phyloP scores from a whole-genome alignment of 1,284 basidiomycete species.

The Tilletia setariae region DNA sequence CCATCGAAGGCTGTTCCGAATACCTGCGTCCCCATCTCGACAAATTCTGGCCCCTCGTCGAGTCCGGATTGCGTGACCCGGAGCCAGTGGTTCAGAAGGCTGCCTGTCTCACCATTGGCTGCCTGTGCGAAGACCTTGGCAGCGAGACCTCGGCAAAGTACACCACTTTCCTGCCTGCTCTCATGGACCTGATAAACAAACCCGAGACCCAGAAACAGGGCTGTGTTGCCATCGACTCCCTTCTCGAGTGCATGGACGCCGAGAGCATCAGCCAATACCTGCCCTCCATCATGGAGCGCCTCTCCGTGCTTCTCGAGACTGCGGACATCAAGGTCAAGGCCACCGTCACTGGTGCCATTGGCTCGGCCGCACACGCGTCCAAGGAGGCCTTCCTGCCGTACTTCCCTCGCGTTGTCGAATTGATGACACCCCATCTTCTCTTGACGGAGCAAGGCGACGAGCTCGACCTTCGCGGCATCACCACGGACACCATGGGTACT shows the following conservation, averaged over 20 bases:
- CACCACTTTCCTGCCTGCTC: constrained; percentile 73
- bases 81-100: constrained; percentile 88
- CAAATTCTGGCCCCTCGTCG: constrained; percentile 91
- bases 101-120: constrained; percentile 89
- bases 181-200: constrained; percentile 72
- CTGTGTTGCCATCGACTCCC: constrained; percentile 91
- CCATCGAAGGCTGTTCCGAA: constrained; percentile 96
- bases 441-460: constrained; percentile 75
- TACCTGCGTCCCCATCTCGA: constrained; percentile 91
- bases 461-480: constrained; percentile 86
- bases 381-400: constrained; percentile 88
- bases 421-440: constrained; percentile 79
- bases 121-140: constrained; percentile 95
- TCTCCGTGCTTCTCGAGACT: constrained; percentile 79
- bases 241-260: constrained; percentile 91
- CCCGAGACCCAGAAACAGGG: constrained; percentile 82
- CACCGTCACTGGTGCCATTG: constrained; percentile 96
- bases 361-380: constrained; percentile 96
- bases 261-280: constrained; percentile 81
- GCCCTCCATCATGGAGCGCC: constrained; percentile 89
- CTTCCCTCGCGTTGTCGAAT: constrained; percentile 87
- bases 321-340: constrained; percentile 84
- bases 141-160: constrained; percentile 87
- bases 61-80: constrained; percentile 77
- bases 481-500: constrained; percentile 96